A percentile compares a stretch with the other conserved stretches of the same genome.
Evolutionary conservation across 1,139 yeast genomes (phyloP).

Genomic region (Nakaseomyces kungkrabaensis): DNA sequence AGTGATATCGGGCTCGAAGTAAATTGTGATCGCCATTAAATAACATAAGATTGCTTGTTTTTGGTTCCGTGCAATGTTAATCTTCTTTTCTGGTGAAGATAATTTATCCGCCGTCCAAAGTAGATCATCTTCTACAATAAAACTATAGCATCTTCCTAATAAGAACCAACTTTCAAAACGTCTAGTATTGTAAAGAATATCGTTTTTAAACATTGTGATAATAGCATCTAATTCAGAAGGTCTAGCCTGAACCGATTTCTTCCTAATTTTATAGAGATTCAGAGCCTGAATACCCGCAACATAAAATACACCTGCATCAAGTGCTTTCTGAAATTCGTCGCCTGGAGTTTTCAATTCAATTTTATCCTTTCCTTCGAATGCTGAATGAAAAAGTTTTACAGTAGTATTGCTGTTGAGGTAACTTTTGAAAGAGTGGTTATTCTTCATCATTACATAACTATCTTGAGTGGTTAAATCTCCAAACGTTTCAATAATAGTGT

Average conservation of each 20-base stretch:
- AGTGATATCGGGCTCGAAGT: conserved; percentile 2
- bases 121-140: conserved; percentile 75
- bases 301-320: conserved; percentile 57
- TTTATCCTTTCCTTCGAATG: conserved; percentile 46
- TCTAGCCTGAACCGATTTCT: conserved; percentile 68
- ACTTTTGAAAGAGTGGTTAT: conserved; percentile 37
- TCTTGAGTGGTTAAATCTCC: conserved; percentile 52
- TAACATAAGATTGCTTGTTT: conserved; percentile 65
- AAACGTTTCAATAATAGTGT: conserved; percentile 58
- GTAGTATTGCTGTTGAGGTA: conserved; percentile 47
- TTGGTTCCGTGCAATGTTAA: conserved; percentile 54
- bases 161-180: conserved; percentile 83
- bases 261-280: conserved; percentile 54
- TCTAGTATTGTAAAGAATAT: conserved; percentile 53
- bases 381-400: conserved; percentile 40
- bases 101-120: conserved; percentile 86
- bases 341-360: conserved; percentile 34
- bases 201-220: conserved; percentile 52
- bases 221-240: conserved; percentile 75
- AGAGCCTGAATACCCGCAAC: conserved; percentile 62
- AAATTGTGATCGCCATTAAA: conserved; percentile 50
- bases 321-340: conserved; percentile 31
- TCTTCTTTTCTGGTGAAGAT: conserved; percentile 53
- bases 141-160: conserved; percentile 72
- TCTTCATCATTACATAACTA: conserved; percentile 32